These are phyloP conservation scores for Amaranthus cruentus DNA, from an alignment of 148 eudicot genomes.

Conservation along the genomic window DNA sequence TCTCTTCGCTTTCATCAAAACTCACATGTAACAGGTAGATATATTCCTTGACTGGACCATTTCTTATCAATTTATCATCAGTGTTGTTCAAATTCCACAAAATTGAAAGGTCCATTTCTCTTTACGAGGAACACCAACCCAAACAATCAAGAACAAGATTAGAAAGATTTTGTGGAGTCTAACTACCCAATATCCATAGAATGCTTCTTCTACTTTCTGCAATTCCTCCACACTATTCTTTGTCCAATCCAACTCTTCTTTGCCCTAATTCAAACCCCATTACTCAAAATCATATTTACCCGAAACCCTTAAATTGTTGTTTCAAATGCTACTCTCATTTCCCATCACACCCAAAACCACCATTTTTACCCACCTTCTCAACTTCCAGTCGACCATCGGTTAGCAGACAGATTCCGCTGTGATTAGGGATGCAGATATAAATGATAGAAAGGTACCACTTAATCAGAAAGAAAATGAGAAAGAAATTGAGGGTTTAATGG, in stretches of 20 bases:
- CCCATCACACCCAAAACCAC: slow-evolving; percentile 21
- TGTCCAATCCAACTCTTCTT: slow-evolving; percentile 18
- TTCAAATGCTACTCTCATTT: slow-evolving; percentile 10
- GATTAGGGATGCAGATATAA: too few species aligned
- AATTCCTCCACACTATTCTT: slow-evolving; percentile 23
- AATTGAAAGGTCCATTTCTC: background rate
- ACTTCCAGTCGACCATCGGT: too few species aligned
- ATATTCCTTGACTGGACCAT: background rate
- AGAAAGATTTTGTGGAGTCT: background rate
- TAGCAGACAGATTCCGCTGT: too few species aligned
- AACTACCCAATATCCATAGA: background rate
- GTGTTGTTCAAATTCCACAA: background rate
- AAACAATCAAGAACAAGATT: background rate
- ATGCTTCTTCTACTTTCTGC: slow-evolving; percentile 32
- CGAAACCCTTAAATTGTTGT: slow-evolving; percentile 16
- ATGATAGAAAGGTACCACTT: too few species aligned
- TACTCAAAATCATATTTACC: background rate
- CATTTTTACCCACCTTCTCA: background rate
- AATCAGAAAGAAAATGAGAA: too few species aligned
- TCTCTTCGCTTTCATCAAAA: too few species aligned
- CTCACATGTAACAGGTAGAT: too few species aligned
- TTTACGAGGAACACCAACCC: background rate
- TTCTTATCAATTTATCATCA: background rate
- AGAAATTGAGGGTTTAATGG: too few species aligned
- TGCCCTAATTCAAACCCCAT: slow-evolving; percentile 3